Base-by-base conservation (phyloP, 2,329 filamentous ascomycete genomes). In the Alternaria triticimaculans region DNA sequence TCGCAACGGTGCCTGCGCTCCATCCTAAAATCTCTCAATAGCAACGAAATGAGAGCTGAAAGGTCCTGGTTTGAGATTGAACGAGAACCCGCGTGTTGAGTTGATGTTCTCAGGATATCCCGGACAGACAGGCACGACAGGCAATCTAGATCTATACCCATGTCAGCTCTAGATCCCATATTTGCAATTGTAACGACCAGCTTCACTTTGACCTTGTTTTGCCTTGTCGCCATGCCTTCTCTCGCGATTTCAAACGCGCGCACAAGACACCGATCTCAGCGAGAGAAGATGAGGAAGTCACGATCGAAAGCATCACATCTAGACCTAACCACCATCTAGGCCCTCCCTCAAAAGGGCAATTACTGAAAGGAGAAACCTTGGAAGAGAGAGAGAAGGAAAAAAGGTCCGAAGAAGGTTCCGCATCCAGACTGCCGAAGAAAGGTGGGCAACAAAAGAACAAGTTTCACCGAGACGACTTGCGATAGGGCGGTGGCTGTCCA, bases 361-460 rank as follows among this genome's bases (percentile, higher is more conserved):
- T 23, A 53, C 30, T 25, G 26, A 10, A 53, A 12, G 37, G 37
- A 41, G 37, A 41, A 41, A 41, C 37, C 37, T 41, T 41, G 37
- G 37, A 41, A 41, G 37, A 18, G 9, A 18, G 37, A 41, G 28
- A 53, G 49, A 53, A 53, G 30, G 33, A 37, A 53, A 45, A 53
- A 53, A 53, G 49, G 49, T 41, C 49, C 49, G 49, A 53, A n/a
- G 49, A 25, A 20, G 30, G 3, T 23, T 30, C 30, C 20, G 49
- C 49, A 53, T 41, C 49, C 49, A 53, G 49, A 53, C 49, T 53
- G 30, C 49, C 28, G 49, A 53, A 51, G 28, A 30, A 51, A 53
- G 11, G 30, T 37, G 20, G 49, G 30, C 37, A n/a, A 41, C 37
- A 41, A 28, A 53, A 53, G 21, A 51, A 53, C 20, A 37, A 53